phyloP scores from a whole-genome alignment of 345 rosid genomes.

The Adansonia digitata region DNA sequence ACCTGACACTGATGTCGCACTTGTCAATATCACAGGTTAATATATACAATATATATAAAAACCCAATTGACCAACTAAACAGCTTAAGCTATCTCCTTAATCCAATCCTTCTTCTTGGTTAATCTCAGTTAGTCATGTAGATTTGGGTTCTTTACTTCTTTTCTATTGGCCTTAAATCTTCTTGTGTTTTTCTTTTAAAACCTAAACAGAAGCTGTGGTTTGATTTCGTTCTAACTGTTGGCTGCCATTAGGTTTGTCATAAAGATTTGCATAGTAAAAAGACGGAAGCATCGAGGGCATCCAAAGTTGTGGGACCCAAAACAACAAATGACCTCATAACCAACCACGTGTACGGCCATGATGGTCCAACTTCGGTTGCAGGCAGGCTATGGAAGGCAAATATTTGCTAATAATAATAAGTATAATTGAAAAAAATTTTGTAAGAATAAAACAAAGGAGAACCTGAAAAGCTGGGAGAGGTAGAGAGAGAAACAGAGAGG shows the following conservation, averaged over 20 bases:
- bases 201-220: not conserved
- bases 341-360: constrained; percentile 27
- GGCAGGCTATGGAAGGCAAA: no score
- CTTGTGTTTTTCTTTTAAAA: not conserved
- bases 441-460: not conserved
- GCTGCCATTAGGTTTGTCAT: not conserved
- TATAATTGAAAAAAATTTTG: not conserved
- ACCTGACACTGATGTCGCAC: constrained; percentile 19
- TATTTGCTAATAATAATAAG: not conserved
- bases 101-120: not conserved
- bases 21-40: not conserved
- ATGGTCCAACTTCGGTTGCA: not conserved
- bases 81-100: not conserved
- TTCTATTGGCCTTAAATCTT: no score
- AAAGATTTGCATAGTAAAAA: constrained; percentile 7
- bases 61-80: not conserved
- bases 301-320: constrained; percentile 24
- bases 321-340: not conserved
- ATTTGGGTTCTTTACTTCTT: no score
- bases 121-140: no score
- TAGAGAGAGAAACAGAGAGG: not conserved
- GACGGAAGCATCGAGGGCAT: constrained; percentile 18
- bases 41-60: not conserved
- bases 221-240: not conserved
- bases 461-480: constrained; percentile 22